phyloP scores from a whole-genome alignment of 1,284 basidiomycete species.

The Microbotryum saponariae region DNA sequence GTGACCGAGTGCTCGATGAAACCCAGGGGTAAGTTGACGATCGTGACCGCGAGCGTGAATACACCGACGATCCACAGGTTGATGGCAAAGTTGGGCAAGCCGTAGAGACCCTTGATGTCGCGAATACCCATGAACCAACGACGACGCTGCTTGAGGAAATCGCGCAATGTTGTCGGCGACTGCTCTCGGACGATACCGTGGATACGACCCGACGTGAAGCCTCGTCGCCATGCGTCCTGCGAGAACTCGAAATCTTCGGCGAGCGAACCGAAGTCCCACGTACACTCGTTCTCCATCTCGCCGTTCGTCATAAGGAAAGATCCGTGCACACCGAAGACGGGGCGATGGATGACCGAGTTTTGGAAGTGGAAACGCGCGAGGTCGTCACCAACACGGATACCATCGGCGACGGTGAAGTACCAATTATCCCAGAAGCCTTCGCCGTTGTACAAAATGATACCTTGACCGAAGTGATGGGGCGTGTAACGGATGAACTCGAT shows the following conservation, averaged over 20 bases:
- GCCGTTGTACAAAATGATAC: conserved; percentile 45
- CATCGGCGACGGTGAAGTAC: conserved; percentile 45
- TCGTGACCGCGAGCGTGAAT: conserved; percentile 42
- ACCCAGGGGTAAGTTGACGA: conserved; percentile 44
- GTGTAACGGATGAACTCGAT: conserved; percentile 44
- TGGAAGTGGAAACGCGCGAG: conserved; percentile 45
- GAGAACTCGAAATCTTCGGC: conserved; percentile 46
- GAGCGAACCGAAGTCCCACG: conserved; percentile 40
- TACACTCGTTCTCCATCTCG: conserved; percentile 44
- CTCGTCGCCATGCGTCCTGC: conserved; percentile 43
- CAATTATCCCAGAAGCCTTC: conserved; percentile 45
- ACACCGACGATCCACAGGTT: conserved; percentile 45
- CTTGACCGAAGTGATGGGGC: conserved; percentile 44
- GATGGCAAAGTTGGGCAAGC: conserved; percentile 43
- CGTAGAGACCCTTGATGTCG: conserved; percentile 40
- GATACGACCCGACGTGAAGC: conserved; percentile 43
- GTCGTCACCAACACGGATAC: conserved; percentile 45
- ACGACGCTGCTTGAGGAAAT: conserved; percentile 45
- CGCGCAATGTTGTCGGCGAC: conserved; percentile 41
- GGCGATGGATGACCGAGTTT: conserved; percentile 41
- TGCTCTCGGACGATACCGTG: conserved; percentile 44
- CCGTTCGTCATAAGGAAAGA: conserved; percentile 45
- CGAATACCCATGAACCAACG: conserved; percentile 44
- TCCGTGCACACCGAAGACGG: conserved; percentile 45
- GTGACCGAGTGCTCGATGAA: conserved; percentile 38